Evolutionary conservation across 768 basidiomycete genomes (phyloP).

Genomic region (Piloderma croceum): DNA sequence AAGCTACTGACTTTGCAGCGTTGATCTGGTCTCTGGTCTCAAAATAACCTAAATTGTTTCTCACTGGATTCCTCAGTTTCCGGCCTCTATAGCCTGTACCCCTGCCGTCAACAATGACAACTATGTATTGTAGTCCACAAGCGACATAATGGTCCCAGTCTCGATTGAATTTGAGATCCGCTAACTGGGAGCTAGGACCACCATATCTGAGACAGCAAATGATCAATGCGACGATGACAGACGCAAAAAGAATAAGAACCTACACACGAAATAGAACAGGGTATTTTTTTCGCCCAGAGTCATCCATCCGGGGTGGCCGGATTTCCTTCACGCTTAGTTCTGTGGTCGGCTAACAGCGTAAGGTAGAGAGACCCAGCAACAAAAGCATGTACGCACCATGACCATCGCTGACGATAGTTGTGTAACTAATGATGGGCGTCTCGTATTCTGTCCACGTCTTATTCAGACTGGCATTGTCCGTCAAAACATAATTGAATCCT

Average conservation of each 20-base stretch:
- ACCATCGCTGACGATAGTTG: constrained; percentile 74
- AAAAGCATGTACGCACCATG: constrained; percentile 49
- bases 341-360: constrained; percentile 27
- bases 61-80: constrained; percentile 78
- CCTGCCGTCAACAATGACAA: constrained; percentile 87
- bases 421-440: constrained; percentile 60
- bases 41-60: constrained; percentile 80
- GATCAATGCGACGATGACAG: background rate
- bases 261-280: constrained; percentile 89
- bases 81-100: constrained; percentile 93
- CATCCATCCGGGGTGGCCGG: constrained; percentile 88
- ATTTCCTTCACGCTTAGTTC: constrained; percentile 90
- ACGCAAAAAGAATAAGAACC: constrained; percentile 8
- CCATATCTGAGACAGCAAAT: constrained; percentile 58
- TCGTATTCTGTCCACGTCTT: constrained; percentile 64
- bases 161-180: constrained; percentile 57
- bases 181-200: constrained; percentile 81
- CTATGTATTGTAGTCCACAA: constrained; percentile 73
- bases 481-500: constrained; percentile 65
- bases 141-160: constrained; percentile 90
- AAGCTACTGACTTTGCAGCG: constrained; percentile 63
- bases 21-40: constrained; percentile 89
- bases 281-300: constrained; percentile 92
- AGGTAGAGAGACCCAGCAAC: constrained; percentile 13
- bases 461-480: constrained; percentile 63